phyloP scores from a whole-genome alignment of 257 asterid genomes.

The Solanum microdontum region DNA sequence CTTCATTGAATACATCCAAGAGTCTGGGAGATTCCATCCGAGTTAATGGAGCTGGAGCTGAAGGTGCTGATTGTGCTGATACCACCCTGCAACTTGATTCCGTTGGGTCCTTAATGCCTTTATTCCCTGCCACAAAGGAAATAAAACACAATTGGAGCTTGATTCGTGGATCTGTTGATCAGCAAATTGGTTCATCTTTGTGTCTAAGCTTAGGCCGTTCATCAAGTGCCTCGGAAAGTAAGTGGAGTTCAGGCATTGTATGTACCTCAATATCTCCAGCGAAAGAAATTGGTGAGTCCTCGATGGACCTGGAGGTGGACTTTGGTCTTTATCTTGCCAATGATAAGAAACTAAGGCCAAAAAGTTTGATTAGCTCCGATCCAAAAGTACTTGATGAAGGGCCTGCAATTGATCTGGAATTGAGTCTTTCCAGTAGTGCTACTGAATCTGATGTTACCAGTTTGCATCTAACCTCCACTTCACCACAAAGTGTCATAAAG shows the following conservation, averaged over 20 bases:
- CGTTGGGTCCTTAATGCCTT: constrained; percentile 30
- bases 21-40: constrained; percentile 49
- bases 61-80: constrained; percentile 36
- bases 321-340: constrained; percentile 63
- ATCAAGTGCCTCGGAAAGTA: constrained; percentile 81
- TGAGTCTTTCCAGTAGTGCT: constrained; percentile 56
- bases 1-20: constrained; percentile 39
- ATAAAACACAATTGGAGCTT: constrained; percentile 57
- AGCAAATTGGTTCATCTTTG: constrained; percentile 29
- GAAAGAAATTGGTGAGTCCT: constrained; percentile 59
- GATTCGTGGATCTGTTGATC: constrained; percentile 27
- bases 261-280: constrained; percentile 74
- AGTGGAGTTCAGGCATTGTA: constrained; percentile 69
- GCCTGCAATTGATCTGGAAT: constrained; percentile 66
- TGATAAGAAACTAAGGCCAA: constrained; percentile 42
- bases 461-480: constrained; percentile 25
- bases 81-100: constrained; percentile 66
- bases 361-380: constrained; percentile 24
- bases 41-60: constrained; percentile 30
- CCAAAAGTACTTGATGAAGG: constrained; percentile 16
- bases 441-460: constrained; percentile 57
- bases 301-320: constrained; percentile 80
- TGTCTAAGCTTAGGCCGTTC: constrained; percentile 66
- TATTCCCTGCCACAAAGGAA: constrained; percentile 36
- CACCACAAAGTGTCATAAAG: constrained; percentile 13